Evolutionary conservation across 2,329 filamentous ascomycete genomes (phyloP), one percentile per base, ranked within the genome.

Genomic region (Parasarocladium wereldwijsianum): DNA sequence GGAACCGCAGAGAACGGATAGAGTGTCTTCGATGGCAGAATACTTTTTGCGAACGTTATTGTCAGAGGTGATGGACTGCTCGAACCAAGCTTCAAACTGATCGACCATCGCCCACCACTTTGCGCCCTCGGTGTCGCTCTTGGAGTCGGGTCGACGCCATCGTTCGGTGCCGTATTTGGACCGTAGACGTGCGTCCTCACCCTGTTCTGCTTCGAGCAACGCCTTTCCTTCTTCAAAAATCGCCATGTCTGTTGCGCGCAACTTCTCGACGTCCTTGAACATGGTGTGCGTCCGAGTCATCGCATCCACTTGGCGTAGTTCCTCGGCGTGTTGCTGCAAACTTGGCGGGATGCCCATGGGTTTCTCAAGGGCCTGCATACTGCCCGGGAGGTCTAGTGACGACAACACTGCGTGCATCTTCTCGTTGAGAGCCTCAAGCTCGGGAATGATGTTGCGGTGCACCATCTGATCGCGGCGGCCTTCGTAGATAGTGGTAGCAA

Each of bases 401-500:
- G 80, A 73, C 14, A 96, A 58, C 1, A 86, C 58, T 41, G 83
- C 76, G 44, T 93, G 80, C 0, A 96, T 64, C 38, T 76, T 73
- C 35, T 78, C 73, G 0, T 83, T 93, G 41, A 96, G 65, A 0
- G 62, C 66, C 43, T 96, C 86, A 4, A 96, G 60, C 45, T 92
- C 79, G 16, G 79, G 75, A 28, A 94, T 79, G 18, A 96, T 83
- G 29, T 72, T 81, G 40, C 83, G 80, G 46, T 90, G 93, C 24
- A 98, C 77, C 34, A 93, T 61, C n/a, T 85, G 70, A 50, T 98
- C 86, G 34, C 86, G 69, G 10, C 86, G 71, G 47, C 96, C 86
- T 32, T 85, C 85, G 46, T 98, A 98, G 19, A 96, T 93, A 27
- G 84, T 93, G 2, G 86, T 83, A 6, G 90, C 90, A 28, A 96